These are phyloP conservation scores for Psilocybe azurescens DNA, from an alignment of 768 basidiomycete genomes.

Conservation along the genomic window DNA sequence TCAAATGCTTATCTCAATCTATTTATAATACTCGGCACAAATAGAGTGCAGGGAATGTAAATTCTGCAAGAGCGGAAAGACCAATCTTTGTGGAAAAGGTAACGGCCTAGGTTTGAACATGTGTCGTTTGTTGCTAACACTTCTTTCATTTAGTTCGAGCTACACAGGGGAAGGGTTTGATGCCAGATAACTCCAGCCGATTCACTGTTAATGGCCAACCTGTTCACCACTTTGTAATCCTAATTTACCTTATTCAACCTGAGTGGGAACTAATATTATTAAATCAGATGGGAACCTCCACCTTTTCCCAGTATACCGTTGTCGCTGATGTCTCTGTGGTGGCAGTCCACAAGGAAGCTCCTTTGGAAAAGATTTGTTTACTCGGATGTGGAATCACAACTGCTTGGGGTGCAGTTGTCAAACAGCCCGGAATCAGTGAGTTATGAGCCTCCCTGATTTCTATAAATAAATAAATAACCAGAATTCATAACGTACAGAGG, in stretches of 20 bases:
- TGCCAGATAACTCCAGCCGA: conserved; percentile 89
- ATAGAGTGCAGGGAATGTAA: conserved; percentile 95
- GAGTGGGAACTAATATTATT: conserved; percentile 2
- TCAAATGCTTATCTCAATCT: background rate
- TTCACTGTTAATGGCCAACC: conserved; percentile 90
- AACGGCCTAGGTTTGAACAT: conserved; percentile 4
- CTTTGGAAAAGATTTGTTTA: conserved; percentile 95
- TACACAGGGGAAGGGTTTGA: conserved; percentile 92
- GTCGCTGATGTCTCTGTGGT: conserved; percentile 98
- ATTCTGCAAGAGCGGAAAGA: conserved; percentile 98
- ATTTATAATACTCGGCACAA: background rate
- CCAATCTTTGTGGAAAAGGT: conserved; percentile 98
- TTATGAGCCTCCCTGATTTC: conserved; percentile 13
- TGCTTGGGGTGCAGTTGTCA: conserved; percentile 96
- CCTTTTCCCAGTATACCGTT: conserved; percentile 99
- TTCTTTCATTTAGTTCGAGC: conserved; percentile 66
- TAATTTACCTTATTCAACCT: background rate
- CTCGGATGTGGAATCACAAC: conserved; percentile 97
- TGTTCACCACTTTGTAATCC: conserved; percentile 84
- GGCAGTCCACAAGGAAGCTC: conserved; percentile 82
- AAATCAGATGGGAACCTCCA: conserved; percentile 94
- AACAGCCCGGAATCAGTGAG: conserved; percentile 86
- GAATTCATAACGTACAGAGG: conserved; percentile 51
- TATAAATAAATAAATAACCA: background rate
- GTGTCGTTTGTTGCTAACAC: background rate